phyloP scores from a whole-genome alignment of 352 stramenopile species.

The Phytopythium helicoides region DNA sequence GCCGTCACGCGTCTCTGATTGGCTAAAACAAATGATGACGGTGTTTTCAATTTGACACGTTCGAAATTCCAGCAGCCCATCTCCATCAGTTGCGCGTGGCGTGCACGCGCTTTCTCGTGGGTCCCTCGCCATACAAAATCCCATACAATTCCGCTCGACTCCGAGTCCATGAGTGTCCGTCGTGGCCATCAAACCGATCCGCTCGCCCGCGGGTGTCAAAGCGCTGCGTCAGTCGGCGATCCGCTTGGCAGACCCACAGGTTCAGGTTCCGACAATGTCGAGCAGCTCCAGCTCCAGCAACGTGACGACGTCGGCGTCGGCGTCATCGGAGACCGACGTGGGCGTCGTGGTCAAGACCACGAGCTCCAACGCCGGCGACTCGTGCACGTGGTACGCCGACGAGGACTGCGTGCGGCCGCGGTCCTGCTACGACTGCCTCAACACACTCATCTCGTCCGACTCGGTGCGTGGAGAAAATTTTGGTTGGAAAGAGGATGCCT shows the following conservation, averaged over 20 bases:
- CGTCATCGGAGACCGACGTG: neutral
- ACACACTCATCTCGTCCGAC: slow-evolving; percentile 17
- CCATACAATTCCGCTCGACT: neutral
- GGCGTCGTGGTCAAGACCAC: slow-evolving; percentile 10
- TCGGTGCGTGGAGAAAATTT: slow-evolving; percentile 3
- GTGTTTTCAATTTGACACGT: neutral
- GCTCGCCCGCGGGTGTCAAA: neutral
- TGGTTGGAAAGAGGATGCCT: no score
- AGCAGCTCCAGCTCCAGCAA: neutral
- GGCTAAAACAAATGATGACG: neutral
- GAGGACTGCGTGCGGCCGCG: slow-evolving; percentile 16
- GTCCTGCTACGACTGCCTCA: slow-evolving; percentile 30
- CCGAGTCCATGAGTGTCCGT: slow-evolving; percentile 1
- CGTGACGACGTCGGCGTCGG: slow-evolving; percentile 1
- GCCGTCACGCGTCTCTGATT: no score
- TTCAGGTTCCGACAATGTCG: neutral
- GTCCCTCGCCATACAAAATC: neutral
- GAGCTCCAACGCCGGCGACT: slow-evolving; percentile 24
- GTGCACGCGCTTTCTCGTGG: slow-evolving; percentile 2
- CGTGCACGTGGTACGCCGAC: slow-evolving; percentile 31
- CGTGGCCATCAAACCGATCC: slow-evolving; percentile 5
- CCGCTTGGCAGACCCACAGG: no score
- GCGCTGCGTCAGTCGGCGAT: no score
- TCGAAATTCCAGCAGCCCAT: neutral
- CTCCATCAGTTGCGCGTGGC: neutral